Conservation (phyloP, 2,329 filamentous ascomycete genomes). For the Monilinia polystroma region DNA sequence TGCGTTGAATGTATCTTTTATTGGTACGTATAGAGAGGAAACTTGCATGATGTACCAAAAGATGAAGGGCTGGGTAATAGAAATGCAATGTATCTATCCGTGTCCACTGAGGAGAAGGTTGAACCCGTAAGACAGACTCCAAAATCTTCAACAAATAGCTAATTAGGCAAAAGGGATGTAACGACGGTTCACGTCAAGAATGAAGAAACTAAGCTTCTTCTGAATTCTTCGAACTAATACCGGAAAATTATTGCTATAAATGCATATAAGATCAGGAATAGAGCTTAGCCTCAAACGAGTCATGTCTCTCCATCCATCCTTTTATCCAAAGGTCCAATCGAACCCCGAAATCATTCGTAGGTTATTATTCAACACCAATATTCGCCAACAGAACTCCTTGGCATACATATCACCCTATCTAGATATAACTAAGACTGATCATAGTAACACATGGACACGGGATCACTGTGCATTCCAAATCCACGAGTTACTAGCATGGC, state of each 20-base stretch:
- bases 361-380: no score
- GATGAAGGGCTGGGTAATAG: neutral
- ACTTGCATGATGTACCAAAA: neutral
- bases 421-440: neutral
- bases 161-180: neutral
- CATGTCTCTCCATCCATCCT: neutral
- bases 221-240: neutral
- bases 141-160: neutral
- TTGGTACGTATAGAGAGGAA: neutral
- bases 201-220: neutral
- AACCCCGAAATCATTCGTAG: neutral
- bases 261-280: neutral
- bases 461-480: constrained; percentile 7
- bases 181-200: neutral
- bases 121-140: neutral
- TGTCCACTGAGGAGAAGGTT: neutral
- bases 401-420: neutral
- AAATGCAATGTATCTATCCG: constrained; percentile 3
- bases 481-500: constrained; percentile 15
- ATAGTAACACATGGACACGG: constrained; percentile 10
- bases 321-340: neutral
- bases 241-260: neutral
- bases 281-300: constrained; percentile 3
- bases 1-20: neutral
- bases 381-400: neutral